Base-by-base conservation (phyloP, 176 grass and related monocot species). In the Alopecurus myosuroides region DNA sequence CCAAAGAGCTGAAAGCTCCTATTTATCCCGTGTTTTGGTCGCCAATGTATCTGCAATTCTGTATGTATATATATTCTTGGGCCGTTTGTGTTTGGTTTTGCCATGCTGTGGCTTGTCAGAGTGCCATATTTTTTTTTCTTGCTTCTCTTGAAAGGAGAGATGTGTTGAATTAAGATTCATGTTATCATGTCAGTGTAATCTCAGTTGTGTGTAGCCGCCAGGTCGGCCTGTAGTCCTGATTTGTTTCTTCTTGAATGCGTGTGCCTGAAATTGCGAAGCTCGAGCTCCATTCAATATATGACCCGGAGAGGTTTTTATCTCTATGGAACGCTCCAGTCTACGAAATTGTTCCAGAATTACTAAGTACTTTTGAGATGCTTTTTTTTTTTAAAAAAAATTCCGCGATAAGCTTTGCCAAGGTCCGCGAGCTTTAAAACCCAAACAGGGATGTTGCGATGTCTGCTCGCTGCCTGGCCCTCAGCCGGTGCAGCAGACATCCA, bases 11-110 rank as follows among this genome's bases (percentile, higher is more conserved):
- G n/a, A 39, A 48, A 75, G 33, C 77, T 81, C 69, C 35, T 29
- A 4, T 19, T 41, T 10, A 5, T 50, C 4, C 25, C 4, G 25
- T 20, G 89, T 84, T 44, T 60, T 49, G 7, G 42, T 74, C 2
- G 50, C n/a, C 70, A 77, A 12, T 70, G 76, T 87, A 18, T 70
- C 10, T 88, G 81, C 45, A 51, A 12, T 75, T 33, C 9, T 75
- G 72, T 91, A 77, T 88, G 74, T 90, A 80, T n/a, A n/a, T n/a
- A 39, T 78, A 29, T 49, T 49, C 48, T 49, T 28, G 41, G 42
- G 10, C 25, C 1, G 70, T 30, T 9, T 80, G 57, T 76, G 49
- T 19, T 69, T 71, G 89, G 85, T 50, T 61, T 85, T 84, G 3
- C 14, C 39, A 9, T 9, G 19, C 19, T 7, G 31, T 55, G 64